Evolutionary conservation across 2,329 filamentous ascomycete genomes (phyloP), one percentile per base, ranked within the genome.

Genomic region (Fusarium burgessii): DNA sequence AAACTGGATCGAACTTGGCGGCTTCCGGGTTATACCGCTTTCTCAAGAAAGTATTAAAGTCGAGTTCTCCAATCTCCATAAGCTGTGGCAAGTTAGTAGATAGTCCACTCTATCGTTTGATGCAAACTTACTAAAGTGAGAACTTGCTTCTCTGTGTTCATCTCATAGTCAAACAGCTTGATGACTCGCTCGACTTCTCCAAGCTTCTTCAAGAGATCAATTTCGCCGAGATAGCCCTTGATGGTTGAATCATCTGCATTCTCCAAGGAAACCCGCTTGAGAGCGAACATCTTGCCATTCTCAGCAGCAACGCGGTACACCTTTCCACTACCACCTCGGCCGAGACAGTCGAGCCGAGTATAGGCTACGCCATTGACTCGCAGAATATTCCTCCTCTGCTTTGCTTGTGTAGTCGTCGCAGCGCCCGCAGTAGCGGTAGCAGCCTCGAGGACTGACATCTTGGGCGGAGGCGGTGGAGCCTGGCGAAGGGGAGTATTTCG

Each of bases 241-340:
- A 99, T 89, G 2, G 93, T 93, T 27, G 87, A 85, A 72, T 96
- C 93, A 77, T 99, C 95, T 32, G 94, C 93, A 75, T 95, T 92
- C 77, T 97, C 94, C 11, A 98, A 86, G 56, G 95, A 93, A 27
- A 99, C 96, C 51, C 94, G 88, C 83, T 99, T 99, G 72, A 99
- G 83, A 2, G 96, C 96, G 81, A 97, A 95, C 81, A 97, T 93
- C 79, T 95, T 97, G 77, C 94, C 95, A 77, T 98, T 98, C 80
- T 99, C 96, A 0, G 96, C 95, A 85, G 97, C 97, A 36, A 99
- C 96, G 47, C 94, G 91, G 80, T 97, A 99, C 3, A 99, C 96
- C 77, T 97, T 95, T 52, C 92, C 95, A 74, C 94, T 98, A 35
- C 96, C 96, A 68, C 96, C 96, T 62, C 95, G 91, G 13, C 96